Evolutionary conservation across 257 asterid genomes (phyloP).

Genomic region (Fraxinus anomala): DNA sequence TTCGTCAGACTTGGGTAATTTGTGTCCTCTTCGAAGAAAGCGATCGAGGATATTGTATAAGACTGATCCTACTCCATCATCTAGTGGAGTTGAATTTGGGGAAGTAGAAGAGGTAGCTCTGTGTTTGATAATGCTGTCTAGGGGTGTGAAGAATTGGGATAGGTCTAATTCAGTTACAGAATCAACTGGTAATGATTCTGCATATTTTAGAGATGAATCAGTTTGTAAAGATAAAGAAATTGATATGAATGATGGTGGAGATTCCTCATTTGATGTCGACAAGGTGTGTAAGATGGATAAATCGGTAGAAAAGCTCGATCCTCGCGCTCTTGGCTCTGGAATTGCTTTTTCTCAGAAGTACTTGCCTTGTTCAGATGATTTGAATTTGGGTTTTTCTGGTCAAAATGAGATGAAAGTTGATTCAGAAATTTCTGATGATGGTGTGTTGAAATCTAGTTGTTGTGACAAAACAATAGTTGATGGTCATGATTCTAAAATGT

Average conservation of each 20-base stretch:
- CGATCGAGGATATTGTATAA: constrained; percentile 65
- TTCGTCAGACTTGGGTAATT: constrained; percentile 44
- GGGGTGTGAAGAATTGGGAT: constrained; percentile 2
- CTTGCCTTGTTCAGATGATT: neutral
- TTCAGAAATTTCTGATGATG: constrained; percentile 28
- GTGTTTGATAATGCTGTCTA: constrained; percentile 4
- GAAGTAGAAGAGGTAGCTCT: constrained; percentile 1
- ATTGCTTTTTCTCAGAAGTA: neutral
- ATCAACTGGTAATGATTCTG: neutral
- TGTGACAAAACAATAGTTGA: constrained; percentile 21
- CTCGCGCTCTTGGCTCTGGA: neutral
- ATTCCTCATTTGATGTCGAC: neutral
- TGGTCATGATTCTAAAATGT: constrained; percentile 25
- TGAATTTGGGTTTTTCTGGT: constrained; percentile 20
- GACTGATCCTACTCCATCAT: constrained; percentile 24
- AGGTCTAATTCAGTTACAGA: neutral
- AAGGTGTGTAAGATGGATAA: neutral
- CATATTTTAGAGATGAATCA: neutral
- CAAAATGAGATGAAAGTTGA: constrained; percentile 24
- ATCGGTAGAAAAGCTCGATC: neutral
- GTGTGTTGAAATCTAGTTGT: constrained; percentile 26
- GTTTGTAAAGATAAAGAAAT: neutral
- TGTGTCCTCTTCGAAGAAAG: constrained; percentile 59
- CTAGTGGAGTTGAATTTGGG: neutral
- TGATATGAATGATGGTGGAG: neutral